phyloP scores from a whole-genome alignment of 352 stramenopile species.

The Phytophthora citricola region DNA sequence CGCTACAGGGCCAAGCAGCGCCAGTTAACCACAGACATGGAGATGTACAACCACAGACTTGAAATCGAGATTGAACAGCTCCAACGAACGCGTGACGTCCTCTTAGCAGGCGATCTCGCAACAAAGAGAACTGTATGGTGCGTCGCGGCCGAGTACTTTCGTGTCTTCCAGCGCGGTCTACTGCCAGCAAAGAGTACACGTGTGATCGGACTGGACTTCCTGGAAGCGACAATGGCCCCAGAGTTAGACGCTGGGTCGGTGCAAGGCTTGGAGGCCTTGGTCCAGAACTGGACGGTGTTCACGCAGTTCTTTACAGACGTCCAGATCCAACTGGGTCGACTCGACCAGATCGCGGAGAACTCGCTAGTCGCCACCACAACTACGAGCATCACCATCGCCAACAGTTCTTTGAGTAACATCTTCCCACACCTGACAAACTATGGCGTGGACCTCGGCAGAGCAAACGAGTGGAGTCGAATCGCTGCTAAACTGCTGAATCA shows the following conservation, averaged over 20 bases:
- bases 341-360: background rate
- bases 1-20: background rate
- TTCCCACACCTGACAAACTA: background rate
- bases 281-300: background rate
- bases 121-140: background rate
- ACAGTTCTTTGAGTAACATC: background rate
- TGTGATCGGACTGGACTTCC: background rate
- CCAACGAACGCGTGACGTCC: background rate
- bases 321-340: background rate
- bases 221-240: background rate
- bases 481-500: background rate
- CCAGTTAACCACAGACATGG: background rate
- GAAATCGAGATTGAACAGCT: background rate
- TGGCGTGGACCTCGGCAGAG: background rate
- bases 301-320: constrained; percentile 1
- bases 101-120: background rate
- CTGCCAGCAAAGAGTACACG: background rate
- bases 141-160: background rate
- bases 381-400: background rate
- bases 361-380: background rate
- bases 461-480: background rate
- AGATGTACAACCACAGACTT: background rate
- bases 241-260: constrained; percentile 7
- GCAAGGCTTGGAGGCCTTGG: background rate
- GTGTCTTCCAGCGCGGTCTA: background rate